phyloP scores from a whole-genome alignment of 768 basidiomycete species.

The Termitomyces sp. region DNA sequence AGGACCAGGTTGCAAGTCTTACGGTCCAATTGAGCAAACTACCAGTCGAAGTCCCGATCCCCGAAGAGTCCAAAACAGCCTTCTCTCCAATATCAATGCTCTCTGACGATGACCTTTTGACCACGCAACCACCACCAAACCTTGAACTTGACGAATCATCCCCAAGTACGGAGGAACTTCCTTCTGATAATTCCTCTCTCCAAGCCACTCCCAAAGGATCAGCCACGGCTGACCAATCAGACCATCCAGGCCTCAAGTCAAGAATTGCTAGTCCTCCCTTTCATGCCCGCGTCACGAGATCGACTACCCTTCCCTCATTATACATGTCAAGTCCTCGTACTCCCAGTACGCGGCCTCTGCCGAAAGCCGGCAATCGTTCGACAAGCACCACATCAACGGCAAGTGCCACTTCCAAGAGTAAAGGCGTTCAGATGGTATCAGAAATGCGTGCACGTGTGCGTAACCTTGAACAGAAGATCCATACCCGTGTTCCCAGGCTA shows the following conservation, averaged over 20 bases:
- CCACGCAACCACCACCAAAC: constrained; percentile 53
- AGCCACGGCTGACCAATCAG: constrained; percentile 35
- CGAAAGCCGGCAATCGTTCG: constrained; percentile 31
- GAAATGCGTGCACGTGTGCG: constrained; percentile 85
- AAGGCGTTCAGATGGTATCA: constrained; percentile 88
- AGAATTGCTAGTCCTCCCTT: constrained; percentile 40
- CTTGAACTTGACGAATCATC: constrained; percentile 54
- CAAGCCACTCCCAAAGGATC: constrained; percentile 33
- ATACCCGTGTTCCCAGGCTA: constrained; percentile 78
- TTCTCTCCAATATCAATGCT: constrained; percentile 22
- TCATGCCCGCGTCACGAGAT: constrained; percentile 39
- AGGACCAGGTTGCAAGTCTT: constrained; percentile 51
- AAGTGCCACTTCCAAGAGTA: constrained; percentile 58
- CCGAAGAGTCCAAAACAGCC: constrained; percentile 27
- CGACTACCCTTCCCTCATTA: constrained; percentile 50
- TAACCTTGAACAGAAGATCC: constrained; percentile 81
- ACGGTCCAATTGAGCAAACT: constrained; percentile 27
- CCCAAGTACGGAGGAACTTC: constrained; percentile 33
- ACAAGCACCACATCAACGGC: constrained; percentile 36
- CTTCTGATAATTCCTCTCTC: constrained; percentile 29
- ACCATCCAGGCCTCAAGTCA: constrained; percentile 44
- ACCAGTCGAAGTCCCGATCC: constrained; percentile 19
- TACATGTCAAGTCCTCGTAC: constrained; percentile 45
- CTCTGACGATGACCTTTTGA: constrained; percentile 54
- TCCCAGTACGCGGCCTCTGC: constrained; percentile 30